Percentiles rank a stretch among this genome's conserved stretches.
Conservation (phyloP, 2,329 filamentous ascomycete species). For the Zasmidium citrigriseum region DNA sequence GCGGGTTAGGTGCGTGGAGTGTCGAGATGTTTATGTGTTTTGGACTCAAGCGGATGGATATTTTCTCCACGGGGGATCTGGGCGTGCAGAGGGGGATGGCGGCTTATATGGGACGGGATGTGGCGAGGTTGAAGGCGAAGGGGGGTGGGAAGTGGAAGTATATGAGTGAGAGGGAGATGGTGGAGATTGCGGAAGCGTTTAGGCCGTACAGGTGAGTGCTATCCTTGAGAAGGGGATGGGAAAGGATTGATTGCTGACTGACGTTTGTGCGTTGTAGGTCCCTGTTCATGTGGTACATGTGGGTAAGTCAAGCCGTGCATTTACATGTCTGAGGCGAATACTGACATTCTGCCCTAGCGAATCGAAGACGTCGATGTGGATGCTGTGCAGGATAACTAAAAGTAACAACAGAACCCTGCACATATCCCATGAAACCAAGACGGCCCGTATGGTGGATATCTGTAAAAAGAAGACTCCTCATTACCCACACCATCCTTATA, state of each 20-base stretch:
- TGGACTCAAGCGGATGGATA: conserved; percentile 88
- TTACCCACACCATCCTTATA: no score
- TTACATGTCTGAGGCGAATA: background rate
- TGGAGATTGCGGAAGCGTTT: conserved; percentile 76
- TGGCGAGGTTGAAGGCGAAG: conserved; percentile 77
- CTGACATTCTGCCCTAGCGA: no score
- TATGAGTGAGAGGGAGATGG: conserved; percentile 92
- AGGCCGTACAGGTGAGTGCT: conserved; percentile 69
- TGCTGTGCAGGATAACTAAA: conserved; percentile 25
- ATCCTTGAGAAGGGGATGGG: conserved; percentile 2
- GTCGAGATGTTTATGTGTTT: conserved; percentile 99
- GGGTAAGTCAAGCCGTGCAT: conserved; percentile 49
- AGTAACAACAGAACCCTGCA: background rate
- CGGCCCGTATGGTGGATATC: no score
- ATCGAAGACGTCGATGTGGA: conserved; percentile 24
- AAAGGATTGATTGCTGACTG: conserved; percentile 17
- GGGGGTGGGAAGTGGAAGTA: conserved; percentile 95
- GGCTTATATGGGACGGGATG: conserved; percentile 77
- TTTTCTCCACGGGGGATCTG: conserved; percentile 88
- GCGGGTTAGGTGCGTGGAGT: conserved; percentile 85
- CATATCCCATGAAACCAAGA: no score
- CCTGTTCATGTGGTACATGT: conserved; percentile 99
- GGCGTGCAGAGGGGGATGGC: conserved; percentile 96
- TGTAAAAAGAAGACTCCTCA: no score
- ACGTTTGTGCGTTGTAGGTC: conserved; percentile 64